Evolutionary conservation across 805 yeast species (phyloP).

Genomic region (Brettanomyces custersianus): DNA sequence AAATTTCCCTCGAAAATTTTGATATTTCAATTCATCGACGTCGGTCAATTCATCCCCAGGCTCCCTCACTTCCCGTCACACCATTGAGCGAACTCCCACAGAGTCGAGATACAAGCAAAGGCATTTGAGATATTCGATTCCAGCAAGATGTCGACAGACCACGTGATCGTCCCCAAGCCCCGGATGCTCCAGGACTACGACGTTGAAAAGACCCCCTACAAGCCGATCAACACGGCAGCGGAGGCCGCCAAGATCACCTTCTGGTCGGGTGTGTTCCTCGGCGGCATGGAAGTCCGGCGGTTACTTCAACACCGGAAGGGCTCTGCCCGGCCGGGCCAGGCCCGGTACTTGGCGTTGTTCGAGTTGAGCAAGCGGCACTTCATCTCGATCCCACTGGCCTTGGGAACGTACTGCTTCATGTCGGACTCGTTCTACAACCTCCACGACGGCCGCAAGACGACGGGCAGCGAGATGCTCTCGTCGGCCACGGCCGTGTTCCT

Average conservation of each 20-base stretch:
- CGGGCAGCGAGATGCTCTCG: conserved; percentile 23
- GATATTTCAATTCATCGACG: too few species aligned
- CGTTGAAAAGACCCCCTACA: conserved; percentile 8
- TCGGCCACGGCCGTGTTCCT: conserved; percentile 14
- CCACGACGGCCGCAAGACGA: conserved; percentile 20
- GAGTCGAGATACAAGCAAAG: too few species aligned
- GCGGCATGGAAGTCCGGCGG: conserved; percentile 30
- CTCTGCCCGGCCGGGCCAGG: conserved; percentile 29
- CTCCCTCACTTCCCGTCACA: too few species aligned
- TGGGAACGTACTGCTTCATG: conserved; percentile 24
- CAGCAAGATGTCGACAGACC: too few species aligned
- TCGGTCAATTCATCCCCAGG: too few species aligned
- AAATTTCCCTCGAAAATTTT: too few species aligned
- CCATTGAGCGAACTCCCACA: too few species aligned
- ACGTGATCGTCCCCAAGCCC: conserved; percentile 19
- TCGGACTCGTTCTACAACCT: conserved; percentile 24
- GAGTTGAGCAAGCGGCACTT: conserved; percentile 23
- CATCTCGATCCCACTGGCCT: conserved; percentile 25
- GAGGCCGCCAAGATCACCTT: conserved; percentile 20
- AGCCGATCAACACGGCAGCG: conserved; percentile 24
- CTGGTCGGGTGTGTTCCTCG: conserved; percentile 24
- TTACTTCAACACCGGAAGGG: conserved; percentile 27
- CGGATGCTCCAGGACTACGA: conserved; percentile 16
- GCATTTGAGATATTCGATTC: too few species aligned
- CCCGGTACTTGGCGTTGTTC: conserved; percentile 24